Conservation (phyloP, 805 yeast genomes). For the Ogataea populi-albae region DNA sequence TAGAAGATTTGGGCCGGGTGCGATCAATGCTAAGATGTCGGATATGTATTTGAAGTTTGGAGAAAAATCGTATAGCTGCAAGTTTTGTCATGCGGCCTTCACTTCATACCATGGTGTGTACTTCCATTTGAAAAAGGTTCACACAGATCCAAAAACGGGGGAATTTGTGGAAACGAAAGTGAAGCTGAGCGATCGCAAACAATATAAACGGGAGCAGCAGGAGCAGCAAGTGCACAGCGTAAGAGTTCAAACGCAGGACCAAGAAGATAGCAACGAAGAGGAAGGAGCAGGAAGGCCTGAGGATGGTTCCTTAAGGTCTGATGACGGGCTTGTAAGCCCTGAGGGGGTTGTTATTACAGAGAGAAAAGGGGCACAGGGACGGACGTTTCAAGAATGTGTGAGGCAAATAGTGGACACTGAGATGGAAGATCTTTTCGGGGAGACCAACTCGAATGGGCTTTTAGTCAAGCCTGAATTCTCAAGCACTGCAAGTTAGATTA, state of each 20-base stretch:
- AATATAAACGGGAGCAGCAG: constrained; percentile 3
- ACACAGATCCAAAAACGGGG: constrained; percentile 19
- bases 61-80: constrained; percentile 17
- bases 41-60: constrained; percentile 17
- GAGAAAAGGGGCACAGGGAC: not conserved
- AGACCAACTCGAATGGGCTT: not conserved
- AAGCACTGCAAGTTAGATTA: not conserved
- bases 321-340: too few relatives aligned
- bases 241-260: not conserved
- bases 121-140: constrained; percentile 22
- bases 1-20: constrained; percentile 14
- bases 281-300: too few relatives aligned
- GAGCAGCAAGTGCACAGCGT: not conserved
- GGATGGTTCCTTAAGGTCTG: too few relatives aligned
- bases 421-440: constrained; percentile 1
- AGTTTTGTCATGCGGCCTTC: constrained; percentile 18
- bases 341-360: too few relatives aligned
- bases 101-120: constrained; percentile 25
- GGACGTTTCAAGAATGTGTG: constrained; percentile 2
- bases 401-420: constrained; percentile 1
- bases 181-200: constrained; percentile 10
- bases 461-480: not conserved
- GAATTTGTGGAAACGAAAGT: constrained; percentile 14
- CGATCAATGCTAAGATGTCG: constrained; percentile 16
- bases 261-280: too few relatives aligned